Percentiles rank a stretch among this genome's conserved stretches.
Evolutionary conservation across 805 yeast species (phyloP).

Genomic region (Priceomyces medius): DNA sequence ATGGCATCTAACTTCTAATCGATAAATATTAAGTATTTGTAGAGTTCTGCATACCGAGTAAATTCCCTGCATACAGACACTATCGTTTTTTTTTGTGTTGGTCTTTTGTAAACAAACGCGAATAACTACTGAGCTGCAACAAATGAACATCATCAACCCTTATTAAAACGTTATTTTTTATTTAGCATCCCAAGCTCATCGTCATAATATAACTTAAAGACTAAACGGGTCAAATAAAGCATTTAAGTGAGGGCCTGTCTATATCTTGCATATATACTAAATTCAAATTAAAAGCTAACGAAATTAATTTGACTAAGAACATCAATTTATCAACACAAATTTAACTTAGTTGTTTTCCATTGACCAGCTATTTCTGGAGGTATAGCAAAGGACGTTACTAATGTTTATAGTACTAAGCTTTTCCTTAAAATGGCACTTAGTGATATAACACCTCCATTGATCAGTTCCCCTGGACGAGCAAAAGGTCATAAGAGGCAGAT

Average conservation of each 20-base stretch:
- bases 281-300: too few relatives aligned
- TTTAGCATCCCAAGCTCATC: too few relatives aligned
- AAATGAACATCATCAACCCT: slow-evolving; percentile 1
- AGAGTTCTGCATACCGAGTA: not conserved
- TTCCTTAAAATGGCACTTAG: slow-evolving; percentile 14
- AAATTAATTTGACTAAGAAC: not conserved
- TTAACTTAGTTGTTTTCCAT: not conserved
- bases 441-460: slow-evolving; percentile 11
- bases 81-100: not conserved
- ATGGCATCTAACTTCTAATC: not conserved
- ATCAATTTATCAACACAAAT: not conserved
- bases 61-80: not conserved
- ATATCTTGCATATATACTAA: too few relatives aligned
- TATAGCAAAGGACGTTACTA: not conserved
- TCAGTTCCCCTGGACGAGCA: slow-evolving; percentile 1
- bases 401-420: not conserved
- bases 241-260: too few relatives aligned
- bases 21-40: too few relatives aligned
- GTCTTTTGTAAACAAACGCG: slow-evolving; percentile 9
- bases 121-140: slow-evolving; percentile 2
- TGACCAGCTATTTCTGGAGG: not conserved
- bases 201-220: too few relatives aligned
- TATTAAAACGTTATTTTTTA: not conserved
- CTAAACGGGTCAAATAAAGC: too few relatives aligned
- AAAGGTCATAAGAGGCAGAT: slow-evolving; percentile 13